These are phyloP conservation scores for Cadophora luteo-olivacea DNA, from an alignment of 2,329 filamentous ascomycete species.

Conservation along the genomic window DNA sequence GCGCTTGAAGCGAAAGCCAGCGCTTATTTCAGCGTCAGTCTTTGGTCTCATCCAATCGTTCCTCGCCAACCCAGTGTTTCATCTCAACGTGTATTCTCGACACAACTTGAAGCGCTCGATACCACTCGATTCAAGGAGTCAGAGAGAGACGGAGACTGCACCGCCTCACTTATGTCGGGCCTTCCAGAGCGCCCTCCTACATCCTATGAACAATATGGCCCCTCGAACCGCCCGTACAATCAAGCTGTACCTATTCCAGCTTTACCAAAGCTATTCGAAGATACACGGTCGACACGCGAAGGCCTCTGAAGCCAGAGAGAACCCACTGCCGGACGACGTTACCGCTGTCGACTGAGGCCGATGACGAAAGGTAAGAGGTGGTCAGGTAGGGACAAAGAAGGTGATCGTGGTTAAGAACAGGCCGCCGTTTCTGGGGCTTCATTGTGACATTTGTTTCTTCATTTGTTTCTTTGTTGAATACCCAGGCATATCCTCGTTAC, in stretches of 20 bases:
- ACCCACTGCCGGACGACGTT: constrained; percentile 19
- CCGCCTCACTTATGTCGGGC: constrained; percentile 34
- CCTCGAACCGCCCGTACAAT: constrained; percentile 35
- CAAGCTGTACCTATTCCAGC: constrained; percentile 32
- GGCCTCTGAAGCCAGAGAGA: constrained; percentile 25
- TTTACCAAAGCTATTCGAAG: constrained; percentile 40
- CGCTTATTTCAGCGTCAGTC: constrained; percentile 12
- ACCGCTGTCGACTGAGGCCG: constrained; percentile 24
- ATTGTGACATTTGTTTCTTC: constrained; percentile 42
- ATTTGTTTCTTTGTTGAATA: constrained; percentile 39
- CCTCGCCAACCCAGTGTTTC: constrained; percentile 4
- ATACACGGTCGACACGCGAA: constrained; percentile 38
- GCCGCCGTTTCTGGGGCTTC: constrained; percentile 30
- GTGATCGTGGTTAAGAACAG: constrained; percentile 23
- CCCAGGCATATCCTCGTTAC: constrained; percentile 25
- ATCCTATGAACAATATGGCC: constrained; percentile 33
- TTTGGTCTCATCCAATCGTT: constrained; percentile 21
- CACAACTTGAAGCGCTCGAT: constrained; percentile 35
- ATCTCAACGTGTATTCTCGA: constrained; percentile 20
- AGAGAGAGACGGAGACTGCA: constrained; percentile 33
- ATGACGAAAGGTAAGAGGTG: constrained; percentile 34
- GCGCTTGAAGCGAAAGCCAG: constrained; percentile 12
- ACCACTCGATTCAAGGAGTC: constrained; percentile 35
- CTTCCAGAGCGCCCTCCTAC: constrained; percentile 26
- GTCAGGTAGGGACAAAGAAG: constrained; percentile 35